These are phyloP conservation scores for Oldenlandia corymbosa DNA, from an alignment of 257 asterid species.

Conservation along the genomic window DNA sequence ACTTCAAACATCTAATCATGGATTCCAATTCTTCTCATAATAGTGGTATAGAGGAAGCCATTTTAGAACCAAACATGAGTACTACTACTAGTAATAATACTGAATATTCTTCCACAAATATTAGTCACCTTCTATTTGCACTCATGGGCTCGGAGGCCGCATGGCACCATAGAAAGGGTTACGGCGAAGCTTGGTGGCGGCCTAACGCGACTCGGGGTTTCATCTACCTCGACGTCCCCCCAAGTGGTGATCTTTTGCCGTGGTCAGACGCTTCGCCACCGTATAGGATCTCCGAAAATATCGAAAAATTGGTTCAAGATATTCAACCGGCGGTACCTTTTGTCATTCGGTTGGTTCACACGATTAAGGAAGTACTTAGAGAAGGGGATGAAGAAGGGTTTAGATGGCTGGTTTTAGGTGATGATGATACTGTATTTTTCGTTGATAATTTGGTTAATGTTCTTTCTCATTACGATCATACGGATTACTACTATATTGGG, in stretches of 20 bases:
- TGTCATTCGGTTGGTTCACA: slow-evolving; percentile 31
- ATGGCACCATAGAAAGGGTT: slow-evolving; percentile 27
- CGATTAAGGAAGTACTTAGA: slow-evolving; percentile 25
- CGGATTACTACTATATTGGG: slow-evolving; percentile 34
- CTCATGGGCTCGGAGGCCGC: slow-evolving; percentile 32
- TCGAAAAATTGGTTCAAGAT: slow-evolving; percentile 15
- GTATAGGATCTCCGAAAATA: slow-evolving; percentile 23
- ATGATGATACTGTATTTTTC: slow-evolving; percentile 45
- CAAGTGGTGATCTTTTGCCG: slow-evolving; percentile 18
- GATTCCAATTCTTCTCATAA: neutral
- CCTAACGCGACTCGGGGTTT: slow-evolving; percentile 38
- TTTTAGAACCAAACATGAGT: neutral
- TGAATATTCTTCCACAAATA: slow-evolving; percentile 22
- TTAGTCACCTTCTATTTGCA: slow-evolving; percentile 35
- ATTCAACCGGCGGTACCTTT: slow-evolving; percentile 22
- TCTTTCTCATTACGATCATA: slow-evolving; percentile 34
- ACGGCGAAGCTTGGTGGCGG: slow-evolving; percentile 46
- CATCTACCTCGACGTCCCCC: slow-evolving; percentile 31
- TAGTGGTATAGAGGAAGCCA: neutral
- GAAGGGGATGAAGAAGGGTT: slow-evolving; percentile 18
- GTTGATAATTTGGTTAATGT: slow-evolving; percentile 39
- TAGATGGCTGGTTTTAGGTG: slow-evolving; percentile 45
- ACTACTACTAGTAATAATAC: too few relatives aligned
- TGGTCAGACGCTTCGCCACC: slow-evolving; percentile 36
- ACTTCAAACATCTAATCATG: neutral